These are phyloP conservation scores for Lasiodiplodia theobromae DNA, from an alignment of 2,329 filamentous ascomycete genomes.

Conservation along the genomic window DNA sequence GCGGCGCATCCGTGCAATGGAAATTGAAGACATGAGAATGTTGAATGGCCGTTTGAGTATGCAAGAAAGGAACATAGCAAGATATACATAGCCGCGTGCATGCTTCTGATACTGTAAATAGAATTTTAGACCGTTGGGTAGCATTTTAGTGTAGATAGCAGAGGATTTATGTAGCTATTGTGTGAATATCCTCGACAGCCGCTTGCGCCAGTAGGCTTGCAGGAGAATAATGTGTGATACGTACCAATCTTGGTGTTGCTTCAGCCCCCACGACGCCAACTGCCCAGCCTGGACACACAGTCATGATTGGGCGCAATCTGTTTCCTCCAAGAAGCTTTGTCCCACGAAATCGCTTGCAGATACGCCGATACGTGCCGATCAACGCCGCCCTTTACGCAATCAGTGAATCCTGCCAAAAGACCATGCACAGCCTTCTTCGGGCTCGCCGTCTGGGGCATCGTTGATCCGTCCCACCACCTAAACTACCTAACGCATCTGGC, in stretches of 20 bases:
- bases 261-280: neutral
- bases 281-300: neutral
- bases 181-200: neutral
- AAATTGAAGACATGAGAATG: neutral
- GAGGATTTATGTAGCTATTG: neutral
- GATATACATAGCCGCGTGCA: neutral
- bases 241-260: neutral
- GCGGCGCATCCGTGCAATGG: slow-evolving; percentile 12
- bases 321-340: neutral
- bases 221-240: too few species aligned
- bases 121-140: neutral
- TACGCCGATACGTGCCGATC: neutral
- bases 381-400: neutral
- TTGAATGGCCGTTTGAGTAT: too few species aligned
- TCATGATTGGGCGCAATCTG: neutral
- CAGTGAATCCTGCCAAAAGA: neutral
- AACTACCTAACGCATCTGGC: too few species aligned
- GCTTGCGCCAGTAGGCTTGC: too few species aligned
- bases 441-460: neutral
- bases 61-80: neutral
- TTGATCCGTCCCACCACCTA: neutral
- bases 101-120: neutral
- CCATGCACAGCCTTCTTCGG: neutral
- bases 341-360: neutral
- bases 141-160: neutral